Conservation (phyloP, 2,329 filamentous ascomycete species). For the Alternaria postmessia region DNA sequence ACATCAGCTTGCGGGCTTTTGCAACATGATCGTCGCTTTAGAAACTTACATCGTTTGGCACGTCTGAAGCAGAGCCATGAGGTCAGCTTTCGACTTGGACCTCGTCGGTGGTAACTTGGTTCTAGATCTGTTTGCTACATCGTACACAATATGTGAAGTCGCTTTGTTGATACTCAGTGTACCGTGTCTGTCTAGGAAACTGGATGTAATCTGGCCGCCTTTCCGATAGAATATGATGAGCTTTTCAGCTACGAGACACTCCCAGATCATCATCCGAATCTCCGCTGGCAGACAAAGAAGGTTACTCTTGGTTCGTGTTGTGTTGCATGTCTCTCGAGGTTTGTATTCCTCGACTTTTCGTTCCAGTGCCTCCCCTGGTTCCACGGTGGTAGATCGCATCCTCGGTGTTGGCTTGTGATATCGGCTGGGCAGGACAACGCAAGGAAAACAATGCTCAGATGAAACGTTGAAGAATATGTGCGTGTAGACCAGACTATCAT, state of each 20-base stretch:
- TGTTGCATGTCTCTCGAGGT: background rate
- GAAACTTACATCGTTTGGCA: background rate
- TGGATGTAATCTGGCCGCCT: background rate
- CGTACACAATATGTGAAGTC: background rate
- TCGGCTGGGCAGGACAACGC: too few species aligned
- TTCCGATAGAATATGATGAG: background rate
- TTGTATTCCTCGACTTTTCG: background rate
- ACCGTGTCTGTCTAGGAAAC: background rate
- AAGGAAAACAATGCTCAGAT: too few species aligned
- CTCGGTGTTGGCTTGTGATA: too few species aligned
- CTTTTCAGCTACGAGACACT: background rate
- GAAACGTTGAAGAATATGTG: too few species aligned
- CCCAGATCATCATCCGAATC: background rate
- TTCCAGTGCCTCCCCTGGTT: too few species aligned
- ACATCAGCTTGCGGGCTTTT: background rate
- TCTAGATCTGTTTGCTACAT: too few species aligned
- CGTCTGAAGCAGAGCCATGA: background rate
- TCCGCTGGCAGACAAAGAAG: background rate
- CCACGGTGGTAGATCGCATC: too few species aligned
- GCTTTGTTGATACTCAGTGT: background rate
- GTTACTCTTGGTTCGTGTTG: background rate
- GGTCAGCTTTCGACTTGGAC: background rate
- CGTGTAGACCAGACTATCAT: too few species aligned
- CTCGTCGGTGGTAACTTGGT: too few species aligned
- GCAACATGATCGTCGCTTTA: background rate